phyloP scores from a whole-genome alignment of 1,284 basidiomycete genomes.

The Exobasidium rhododendri region DNA sequence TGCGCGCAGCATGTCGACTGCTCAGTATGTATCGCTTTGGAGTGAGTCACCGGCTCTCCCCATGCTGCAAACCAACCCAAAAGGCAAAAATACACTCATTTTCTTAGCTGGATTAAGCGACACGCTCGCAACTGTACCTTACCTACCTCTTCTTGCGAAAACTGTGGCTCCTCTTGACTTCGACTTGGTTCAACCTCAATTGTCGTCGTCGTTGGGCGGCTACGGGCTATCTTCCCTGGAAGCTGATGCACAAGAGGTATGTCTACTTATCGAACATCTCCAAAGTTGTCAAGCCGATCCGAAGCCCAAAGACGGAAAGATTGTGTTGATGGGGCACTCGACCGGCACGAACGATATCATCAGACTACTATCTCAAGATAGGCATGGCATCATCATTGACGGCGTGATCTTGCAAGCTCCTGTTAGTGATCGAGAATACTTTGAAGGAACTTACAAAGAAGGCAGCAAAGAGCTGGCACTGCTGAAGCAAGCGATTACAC shows the following conservation, averaged over 20 bases:
- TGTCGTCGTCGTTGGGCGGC: slow-evolving; percentile 42
- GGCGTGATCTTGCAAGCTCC: slow-evolving; percentile 50
- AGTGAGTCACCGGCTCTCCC: slow-evolving; percentile 26
- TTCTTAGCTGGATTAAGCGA: slow-evolving; percentile 45
- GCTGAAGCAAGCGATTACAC: slow-evolving; percentile 14
- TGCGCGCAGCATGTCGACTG: background rate
- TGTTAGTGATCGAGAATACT: slow-evolving; percentile 45
- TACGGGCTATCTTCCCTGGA: slow-evolving; percentile 42
- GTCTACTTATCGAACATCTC: slow-evolving; percentile 27
- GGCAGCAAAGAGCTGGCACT: background rate
- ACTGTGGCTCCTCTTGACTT: slow-evolving; percentile 22
- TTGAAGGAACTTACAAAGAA: slow-evolving; percentile 14
- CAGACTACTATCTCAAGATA: background rate
- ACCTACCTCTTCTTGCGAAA: slow-evolving; percentile 28
- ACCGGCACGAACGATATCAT: slow-evolving; percentile 50
- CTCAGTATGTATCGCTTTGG: slow-evolving; percentile 1
- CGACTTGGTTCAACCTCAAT: slow-evolving; percentile 38
- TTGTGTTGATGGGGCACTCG: slow-evolving; percentile 51
- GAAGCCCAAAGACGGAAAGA: slow-evolving; percentile 20
- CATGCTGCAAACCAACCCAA: slow-evolving; percentile 34
- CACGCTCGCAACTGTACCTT: slow-evolving; percentile 42
- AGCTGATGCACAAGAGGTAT: slow-evolving; percentile 47
- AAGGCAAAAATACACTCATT: slow-evolving; percentile 32
- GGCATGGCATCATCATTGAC: slow-evolving; percentile 16
- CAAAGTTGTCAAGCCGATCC: slow-evolving; percentile 8